Base-by-base conservation (phyloP, 495 filamentous ascomycete genomes). In the Penicillium verhagenii region DNA sequence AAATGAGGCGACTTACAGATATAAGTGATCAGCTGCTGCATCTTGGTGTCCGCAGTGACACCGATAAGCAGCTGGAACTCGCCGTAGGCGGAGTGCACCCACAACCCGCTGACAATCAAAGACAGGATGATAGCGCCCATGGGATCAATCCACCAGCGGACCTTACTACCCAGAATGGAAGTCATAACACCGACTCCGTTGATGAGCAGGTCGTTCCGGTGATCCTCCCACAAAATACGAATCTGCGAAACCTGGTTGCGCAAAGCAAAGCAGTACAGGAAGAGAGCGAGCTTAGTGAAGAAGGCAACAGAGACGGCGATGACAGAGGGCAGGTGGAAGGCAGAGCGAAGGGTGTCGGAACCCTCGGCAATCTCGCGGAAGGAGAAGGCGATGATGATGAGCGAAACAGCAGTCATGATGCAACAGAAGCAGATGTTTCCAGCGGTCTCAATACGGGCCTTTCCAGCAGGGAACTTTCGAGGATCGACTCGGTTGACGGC, bases 391-490 rank as follows among this genome's bases (percentile, higher is more conserved):
- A 98, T 91, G 20, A 98, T 79, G 69, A 97, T 89, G 58, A 90
- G 79, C 2, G 92, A 96, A 16, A 98, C 93, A 42, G 90, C 77
- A 43, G 83, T 89, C 94, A 98, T 98, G 61, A 98, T 79, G 74
- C 95, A 96, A 73, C 93, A 96, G 78, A 98, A 98, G 57, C 87
- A 84, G 60, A 98, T 97, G 65, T 97, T 98, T 42, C 94, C 94
- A 1, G 91, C 90, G 5, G 92, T 97, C 72, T 98, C 94, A 47
- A 98, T 89, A 19, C 94, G 86, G 7, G 92, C 92, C 69, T 97
- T 97, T 52, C 94, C 94, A 0, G 88, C 90, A 3, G 94, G 94
- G 70, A 97, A 98, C 48, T 88, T 86, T 57, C 82, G 83, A n/a
- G 90, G 82, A 65, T 97, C 92, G 53, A 97, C 95, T 43, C 81